These are phyloP conservation scores for Pseudozyma sp. DNA, from an alignment of 1,284 basidiomycete species.

Conservation along the genomic window DNA sequence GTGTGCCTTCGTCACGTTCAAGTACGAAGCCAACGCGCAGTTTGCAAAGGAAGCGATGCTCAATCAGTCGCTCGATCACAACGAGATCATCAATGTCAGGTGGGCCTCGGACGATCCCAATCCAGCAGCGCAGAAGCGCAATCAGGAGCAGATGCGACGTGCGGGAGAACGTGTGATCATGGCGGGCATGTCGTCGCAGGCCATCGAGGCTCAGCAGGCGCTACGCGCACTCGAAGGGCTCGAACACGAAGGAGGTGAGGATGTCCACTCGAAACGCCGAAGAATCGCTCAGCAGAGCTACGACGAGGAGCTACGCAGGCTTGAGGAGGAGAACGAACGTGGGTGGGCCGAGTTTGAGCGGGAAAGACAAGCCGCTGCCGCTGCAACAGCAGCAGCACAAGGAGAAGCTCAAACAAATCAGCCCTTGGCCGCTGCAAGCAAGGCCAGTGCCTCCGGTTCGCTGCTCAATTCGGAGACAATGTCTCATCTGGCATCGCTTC, in stretches of 20 bases:
- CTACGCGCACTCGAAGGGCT: conserved; percentile 49
- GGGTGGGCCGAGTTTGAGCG: conserved; percentile 60
- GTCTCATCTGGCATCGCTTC: conserved; percentile 45
- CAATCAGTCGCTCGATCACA: conserved; percentile 95
- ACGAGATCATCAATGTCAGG: conserved; percentile 87
- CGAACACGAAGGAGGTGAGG: conserved; percentile 23
- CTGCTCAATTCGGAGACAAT: conserved; percentile 51
- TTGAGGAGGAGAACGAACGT: conserved; percentile 63
- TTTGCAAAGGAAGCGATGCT: conserved; percentile 99
- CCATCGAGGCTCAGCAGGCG: conserved; percentile 47
- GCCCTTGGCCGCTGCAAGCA: conserved; percentile 1
- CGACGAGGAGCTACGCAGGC: conserved; percentile 56
- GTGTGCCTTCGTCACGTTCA: conserved; percentile 97
- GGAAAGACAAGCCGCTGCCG: conserved; percentile 31
- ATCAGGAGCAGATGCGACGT: conserved; percentile 45
- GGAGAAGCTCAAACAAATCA: conserved; percentile 3
- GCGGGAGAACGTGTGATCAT: conserved; percentile 57
- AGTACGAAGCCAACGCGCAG: conserved; percentile 83
- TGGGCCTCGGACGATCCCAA: conserved; percentile 67
- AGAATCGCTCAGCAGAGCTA: conserved; percentile 37
- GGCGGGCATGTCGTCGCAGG: conserved; percentile 53
- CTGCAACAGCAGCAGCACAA: conserved; percentile 9
- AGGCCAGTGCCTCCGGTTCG: neutral
- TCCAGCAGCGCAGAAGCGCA: conserved; percentile 53
- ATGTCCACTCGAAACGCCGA: conserved; percentile 50